Evolutionary conservation across 2,329 filamentous ascomycete genomes (phyloP), one percentile per base, ranked within the genome.

Genomic region (Hymenoscyphus occultus): DNA sequence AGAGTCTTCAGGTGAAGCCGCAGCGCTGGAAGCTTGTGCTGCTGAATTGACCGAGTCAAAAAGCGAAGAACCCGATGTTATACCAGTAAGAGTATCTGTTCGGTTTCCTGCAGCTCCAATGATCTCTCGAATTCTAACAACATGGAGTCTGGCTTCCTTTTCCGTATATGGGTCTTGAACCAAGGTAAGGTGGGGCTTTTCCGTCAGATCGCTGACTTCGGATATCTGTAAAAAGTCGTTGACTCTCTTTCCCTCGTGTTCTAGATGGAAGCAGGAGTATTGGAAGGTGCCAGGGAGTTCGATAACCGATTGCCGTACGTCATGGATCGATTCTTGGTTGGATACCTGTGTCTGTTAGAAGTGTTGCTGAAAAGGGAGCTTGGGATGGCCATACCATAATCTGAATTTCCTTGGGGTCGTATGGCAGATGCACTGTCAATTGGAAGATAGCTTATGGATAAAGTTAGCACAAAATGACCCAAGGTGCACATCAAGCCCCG

Each of bases 201-300:
- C 79, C 62, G 86, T 86, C 63, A 99, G 85, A 64, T 86, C 92
- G 59, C 90, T 84, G 63, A 99, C 90, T 76, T 99, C 94, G 63
- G 92, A 93, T 68, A 99, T 85, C 77, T 96, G 90, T 66, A 96
- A 86, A 74, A 95, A 98, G 79, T 99, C 95, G 78, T 98, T 98
- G 83, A 99, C 90, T 70, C 91, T 90, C 78, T 91, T 83, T 71
- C 92, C 92, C 66, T 91, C 89, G 80, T 93, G 89, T 80, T 98
- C 93, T 73, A 99, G 88, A 80, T 99, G 95, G 82, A 99, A 99
- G 83, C 95, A 99, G 62, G 95, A 96, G 82, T 97, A 97, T 79
- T 96, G 93, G 80, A 97, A 95, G 61, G 94, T 96, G 66, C 90
- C 85, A 5, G 95, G 95, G 60, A 93, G 85, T 79, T 99, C 95